These are phyloP conservation scores for Coniochaeta sp. DNA, from an alignment of 2,329 filamentous ascomycete genomes.

Conservation along the genomic window DNA sequence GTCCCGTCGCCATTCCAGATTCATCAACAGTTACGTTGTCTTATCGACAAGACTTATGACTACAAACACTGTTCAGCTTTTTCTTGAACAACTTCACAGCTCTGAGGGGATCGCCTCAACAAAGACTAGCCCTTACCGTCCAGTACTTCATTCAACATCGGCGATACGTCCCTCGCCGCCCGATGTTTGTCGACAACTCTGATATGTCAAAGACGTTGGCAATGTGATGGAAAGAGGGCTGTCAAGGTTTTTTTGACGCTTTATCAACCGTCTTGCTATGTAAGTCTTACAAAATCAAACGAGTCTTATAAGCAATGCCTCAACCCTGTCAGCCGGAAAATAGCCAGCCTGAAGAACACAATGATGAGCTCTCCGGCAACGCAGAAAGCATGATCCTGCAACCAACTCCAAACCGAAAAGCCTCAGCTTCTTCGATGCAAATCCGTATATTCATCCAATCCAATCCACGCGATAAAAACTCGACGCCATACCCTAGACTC, in stretches of 20 bases:
- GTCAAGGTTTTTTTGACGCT: too few relatives aligned
- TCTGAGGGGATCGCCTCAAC: neutral
- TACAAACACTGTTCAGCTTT: neutral
- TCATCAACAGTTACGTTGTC: neutral
- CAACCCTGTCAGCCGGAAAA: neutral
- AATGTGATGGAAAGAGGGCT: too few relatives aligned
- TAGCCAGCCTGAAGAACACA: neutral
- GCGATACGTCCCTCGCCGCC: too few relatives aligned
- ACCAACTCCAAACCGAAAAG: neutral
- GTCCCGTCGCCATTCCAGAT: neutral
- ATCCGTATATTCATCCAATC: neutral
- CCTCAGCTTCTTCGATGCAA: neutral
- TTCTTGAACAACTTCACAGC: too few relatives aligned
- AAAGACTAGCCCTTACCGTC: neutral
- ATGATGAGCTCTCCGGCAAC: neutral
- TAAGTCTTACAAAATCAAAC: too few relatives aligned
- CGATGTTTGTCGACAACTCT: too few relatives aligned
- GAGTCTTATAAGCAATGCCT: neutral
- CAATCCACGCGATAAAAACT: neutral
- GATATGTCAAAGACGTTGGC: too few relatives aligned
- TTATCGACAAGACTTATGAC: neutral
- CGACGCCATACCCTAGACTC: neutral
- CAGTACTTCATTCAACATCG: neutral
- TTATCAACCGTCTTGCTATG: too few relatives aligned
- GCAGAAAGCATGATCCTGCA: neutral